Evolutionary conservation across 768 basidiomycete genomes (phyloP), one percentile per base, ranked within the genome.

Genomic region (Suillus weaverae): DNA sequence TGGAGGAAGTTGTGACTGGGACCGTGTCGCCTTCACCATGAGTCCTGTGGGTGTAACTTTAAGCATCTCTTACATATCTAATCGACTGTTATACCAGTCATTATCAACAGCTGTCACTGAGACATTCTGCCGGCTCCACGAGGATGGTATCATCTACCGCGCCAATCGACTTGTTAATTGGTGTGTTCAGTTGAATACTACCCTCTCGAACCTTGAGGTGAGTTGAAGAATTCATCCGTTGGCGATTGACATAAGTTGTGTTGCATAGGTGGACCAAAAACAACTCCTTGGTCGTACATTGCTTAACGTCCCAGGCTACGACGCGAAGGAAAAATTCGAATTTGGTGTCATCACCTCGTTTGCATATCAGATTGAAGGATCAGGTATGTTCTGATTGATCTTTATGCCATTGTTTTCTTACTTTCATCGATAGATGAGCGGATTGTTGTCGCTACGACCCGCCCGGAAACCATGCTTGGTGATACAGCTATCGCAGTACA

Each of bases 381-480:
- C 94, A 32, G 90, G 93, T 90, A 67, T 55, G 83, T 74, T 51
- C 4, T 44, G 10, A 2, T 48, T 3, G 13, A 38, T 18, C 33
- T 30, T 30, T 26, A 7, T 16, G 9, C 5, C 3, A 0, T 66
- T 59, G 10, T 41, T 60, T 35, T 57, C 30, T 48, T 30, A 66
- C 5, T 30, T 35, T 26, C 36, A 26, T 35, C 26, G 3, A 4
- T 64, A 91, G 95, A 97, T 62, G 96, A 98, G 73, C 89, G 83
- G 73, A 90, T 99, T 65, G 83, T 97, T 61, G 89, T 99, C 44
- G 97, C 97, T 1, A 99, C 97, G 1, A 99, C 97, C 6, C 94
- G 97, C 81, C 96, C 96, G 0, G 97, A 99, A 77, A 98, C 97
- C 0, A 97, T 99, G 94, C 84, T 99, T 0, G 97, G 97, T 41